A percentile compares a stretch with the other conserved stretches of the same genome.
These are phyloP conservation scores for Mycocentrospora acerina DNA, from an alignment of 2,329 filamentous ascomycete genomes.

Conservation along the genomic window DNA sequence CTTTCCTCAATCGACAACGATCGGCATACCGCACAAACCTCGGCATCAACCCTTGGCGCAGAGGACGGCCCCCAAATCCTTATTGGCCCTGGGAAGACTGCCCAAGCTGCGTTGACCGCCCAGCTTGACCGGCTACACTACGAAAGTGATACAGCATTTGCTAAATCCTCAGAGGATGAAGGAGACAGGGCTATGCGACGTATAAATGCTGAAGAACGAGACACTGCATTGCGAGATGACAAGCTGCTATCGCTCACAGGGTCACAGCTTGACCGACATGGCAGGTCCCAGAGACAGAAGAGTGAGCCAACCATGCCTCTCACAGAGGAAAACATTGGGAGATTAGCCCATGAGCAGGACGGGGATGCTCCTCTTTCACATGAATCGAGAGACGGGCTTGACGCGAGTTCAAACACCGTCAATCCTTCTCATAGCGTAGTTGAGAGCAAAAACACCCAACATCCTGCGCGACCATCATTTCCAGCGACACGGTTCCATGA, in stretches of 20 bases:
- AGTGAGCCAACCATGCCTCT: constrained; percentile 31
- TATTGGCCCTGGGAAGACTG: constrained; percentile 39
- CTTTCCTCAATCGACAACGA: constrained; percentile 27
- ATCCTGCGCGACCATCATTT: constrained; percentile 20
- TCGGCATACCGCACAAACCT: constrained; percentile 18
- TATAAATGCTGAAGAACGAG: constrained; percentile 58
- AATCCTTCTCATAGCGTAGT: constrained; percentile 19
- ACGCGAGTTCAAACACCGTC: constrained; percentile 18
- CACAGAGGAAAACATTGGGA: constrained; percentile 42
- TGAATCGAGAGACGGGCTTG: constrained; percentile 13
- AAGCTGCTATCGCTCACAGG: constrained; percentile 55
- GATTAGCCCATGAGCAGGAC: constrained; percentile 33
- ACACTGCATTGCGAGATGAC: constrained; percentile 55
- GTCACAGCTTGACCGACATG: constrained; percentile 29
- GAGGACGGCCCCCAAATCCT: constrained; percentile 33
- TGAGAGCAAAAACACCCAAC: constrained; percentile 13
- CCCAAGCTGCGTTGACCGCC: constrained; percentile 31
- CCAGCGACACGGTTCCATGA: constrained; percentile 16
- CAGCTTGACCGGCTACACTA: constrained; percentile 42
- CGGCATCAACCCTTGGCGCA: constrained; percentile 17
- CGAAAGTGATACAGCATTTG: constrained; percentile 42
- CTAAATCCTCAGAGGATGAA: constrained; percentile 45
- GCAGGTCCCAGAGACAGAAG: constrained; percentile 18
- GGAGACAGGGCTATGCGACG: constrained; percentile 49
- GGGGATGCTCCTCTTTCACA: constrained; percentile 13